Base-by-base conservation (phyloP, 2,329 filamentous ascomycete genomes). In the Xylaria hypoxylon region DNA sequence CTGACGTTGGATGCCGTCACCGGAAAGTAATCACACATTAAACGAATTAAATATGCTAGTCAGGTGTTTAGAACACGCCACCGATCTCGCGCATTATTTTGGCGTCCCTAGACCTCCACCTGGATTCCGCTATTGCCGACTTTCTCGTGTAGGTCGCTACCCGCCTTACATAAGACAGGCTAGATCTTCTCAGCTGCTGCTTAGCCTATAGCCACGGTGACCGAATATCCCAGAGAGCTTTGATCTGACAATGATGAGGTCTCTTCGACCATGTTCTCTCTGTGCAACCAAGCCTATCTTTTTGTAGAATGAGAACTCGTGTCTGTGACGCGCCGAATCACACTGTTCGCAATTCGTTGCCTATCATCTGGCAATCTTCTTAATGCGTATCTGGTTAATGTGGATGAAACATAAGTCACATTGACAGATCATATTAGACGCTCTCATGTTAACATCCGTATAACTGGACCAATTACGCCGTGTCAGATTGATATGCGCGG, bases 1-100 rank as follows among this genome's bases (percentile, higher is more conserved):
- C 64, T 64, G 64, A 67, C 64, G 64, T 67, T 67, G 51, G 64
- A 67, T 57, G 42, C 15, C 38, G 42, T 67, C 56, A 62, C 38
- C 11, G 44, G 8, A 24, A 17, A 35, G 40, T 38, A 40, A 35
- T 35, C 44, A 19, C 33, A 35, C 8, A 33, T 15, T 26, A n/a
- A 6, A 13, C 44, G 38, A 10, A 33, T 15, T 15, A 26, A 6
- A 24, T 13, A 19, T 11, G 17, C 28, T 24, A 40, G 17, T 58
- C 35, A n/a, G 28, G 45, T 45, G 38, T 38, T 45, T 8, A 19
- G 19, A 11, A 3, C 45, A 53, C 8, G 53, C 22, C 61, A 19
- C 40, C 8, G 35, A 5, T 5, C 24, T 42, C 11, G 7, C 33
- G 44, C 19, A 63, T 56, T 50, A 15, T 11, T 33, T 48, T 40